phyloP scores from a whole-genome alignment of 2,329 filamentous ascomycete genomes.

The Periconia sp. region DNA sequence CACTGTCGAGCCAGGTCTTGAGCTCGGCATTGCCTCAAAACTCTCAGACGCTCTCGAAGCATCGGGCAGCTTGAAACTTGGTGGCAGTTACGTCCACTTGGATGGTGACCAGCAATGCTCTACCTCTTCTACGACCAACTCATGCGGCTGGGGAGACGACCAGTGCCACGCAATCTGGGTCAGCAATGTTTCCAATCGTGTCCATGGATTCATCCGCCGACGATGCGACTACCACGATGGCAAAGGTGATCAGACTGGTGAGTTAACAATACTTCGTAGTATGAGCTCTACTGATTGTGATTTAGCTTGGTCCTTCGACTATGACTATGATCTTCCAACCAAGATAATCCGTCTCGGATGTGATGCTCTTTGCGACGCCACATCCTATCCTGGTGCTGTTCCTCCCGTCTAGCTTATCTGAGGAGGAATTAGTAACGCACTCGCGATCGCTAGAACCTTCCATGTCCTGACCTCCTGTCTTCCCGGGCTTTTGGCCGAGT shows the following conservation, averaged over 20 bases:
- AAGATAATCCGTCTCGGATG: not conserved
- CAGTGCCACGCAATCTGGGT: not conserved
- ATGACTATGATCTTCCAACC: conserved; percentile 1
- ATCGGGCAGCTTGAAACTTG: not conserved
- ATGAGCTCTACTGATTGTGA: too few relatives aligned
- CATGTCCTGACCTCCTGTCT: too few relatives aligned
- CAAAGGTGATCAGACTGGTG: not conserved
- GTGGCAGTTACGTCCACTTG: not conserved
- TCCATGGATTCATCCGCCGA: not conserved
- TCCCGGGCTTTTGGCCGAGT: too few relatives aligned
- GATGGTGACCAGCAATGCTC: not conserved
- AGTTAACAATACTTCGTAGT: not conserved
- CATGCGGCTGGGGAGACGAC: not conserved
- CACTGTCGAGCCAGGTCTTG: not conserved
- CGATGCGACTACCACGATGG: not conserved
- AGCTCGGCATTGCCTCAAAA: not conserved
- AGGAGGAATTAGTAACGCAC: too few relatives aligned
- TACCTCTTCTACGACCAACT: not conserved
- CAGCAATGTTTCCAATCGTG: not conserved
- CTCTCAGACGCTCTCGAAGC: not conserved
- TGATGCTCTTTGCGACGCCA: not conserved
- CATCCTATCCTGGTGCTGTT: not conserved
- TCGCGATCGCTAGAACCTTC: too few relatives aligned
- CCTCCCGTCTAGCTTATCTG: not conserved
- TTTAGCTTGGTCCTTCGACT: not conserved